Conservation (phyloP, 1,284 basidiomycete genomes). For the Golubevia sp. region DNA sequence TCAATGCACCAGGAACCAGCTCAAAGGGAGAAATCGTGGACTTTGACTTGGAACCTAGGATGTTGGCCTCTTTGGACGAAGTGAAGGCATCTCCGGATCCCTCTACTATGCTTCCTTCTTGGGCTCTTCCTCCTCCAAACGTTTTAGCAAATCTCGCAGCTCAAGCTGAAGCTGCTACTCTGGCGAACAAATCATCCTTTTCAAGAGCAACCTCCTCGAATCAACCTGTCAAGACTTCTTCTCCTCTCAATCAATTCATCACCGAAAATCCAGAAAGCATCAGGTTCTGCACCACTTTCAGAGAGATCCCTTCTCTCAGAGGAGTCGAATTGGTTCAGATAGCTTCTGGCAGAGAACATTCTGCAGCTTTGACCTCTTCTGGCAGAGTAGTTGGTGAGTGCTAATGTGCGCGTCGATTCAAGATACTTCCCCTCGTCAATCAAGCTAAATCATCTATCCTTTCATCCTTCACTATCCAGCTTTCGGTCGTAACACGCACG, state of each 20-base stretch:
- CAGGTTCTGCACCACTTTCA: conserved; percentile 74
- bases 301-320: conserved; percentile 77
- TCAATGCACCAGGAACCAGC: conserved; percentile 67
- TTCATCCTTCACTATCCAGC: no score
- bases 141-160: background rate
- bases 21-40: conserved; percentile 65
- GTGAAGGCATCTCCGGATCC: background rate
- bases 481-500: conserved; percentile 62
- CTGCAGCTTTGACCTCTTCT: background rate
- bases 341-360: conserved; percentile 73
- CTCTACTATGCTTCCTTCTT: conserved; percentile 5
- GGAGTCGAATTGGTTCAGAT: conserved; percentile 73
- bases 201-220: conserved; percentile 64
- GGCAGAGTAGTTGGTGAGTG: no score
- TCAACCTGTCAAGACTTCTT: conserved; percentile 7
- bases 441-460: no score
- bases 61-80: conserved; percentile 27
- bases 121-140: conserved; percentile 12
- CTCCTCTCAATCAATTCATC: conserved; percentile 27
- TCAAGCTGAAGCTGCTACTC: no score
- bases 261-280: conserved; percentile 64
- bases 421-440: no score
- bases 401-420: no score
- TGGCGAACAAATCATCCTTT: background rate
- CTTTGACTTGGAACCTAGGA: conserved; percentile 33